phyloP scores from a whole-genome alignment of 306 rosid species.

The Begonia fuchsioides region DNA sequence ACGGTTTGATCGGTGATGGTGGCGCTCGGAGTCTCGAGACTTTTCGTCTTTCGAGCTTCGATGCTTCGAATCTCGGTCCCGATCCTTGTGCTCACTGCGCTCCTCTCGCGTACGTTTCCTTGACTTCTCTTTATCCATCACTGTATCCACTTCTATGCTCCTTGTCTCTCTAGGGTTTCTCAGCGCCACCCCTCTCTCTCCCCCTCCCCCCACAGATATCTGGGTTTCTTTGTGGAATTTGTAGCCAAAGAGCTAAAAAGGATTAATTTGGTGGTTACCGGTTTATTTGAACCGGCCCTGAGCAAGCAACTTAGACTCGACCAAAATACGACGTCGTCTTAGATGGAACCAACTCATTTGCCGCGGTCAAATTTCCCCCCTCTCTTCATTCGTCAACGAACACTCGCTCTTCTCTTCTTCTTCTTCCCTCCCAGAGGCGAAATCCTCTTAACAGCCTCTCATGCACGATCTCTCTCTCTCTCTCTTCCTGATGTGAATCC shows the following conservation, averaged over 20 bases:
- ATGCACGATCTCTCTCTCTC: conserved; percentile 1
- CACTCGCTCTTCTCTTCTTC: too few relatives aligned
- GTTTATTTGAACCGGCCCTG: too few relatives aligned
- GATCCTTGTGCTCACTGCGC: conserved; percentile 19
- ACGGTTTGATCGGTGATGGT: conserved; percentile 37
- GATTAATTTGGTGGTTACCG: too few relatives aligned
- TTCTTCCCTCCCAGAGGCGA: too few relatives aligned
- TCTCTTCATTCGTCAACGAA: too few relatives aligned
- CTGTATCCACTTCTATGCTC: conserved; percentile 45
- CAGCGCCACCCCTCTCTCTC: neutral
- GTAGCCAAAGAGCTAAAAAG: too few relatives aligned
- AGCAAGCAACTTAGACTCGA: too few relatives aligned
- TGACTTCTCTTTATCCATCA: conserved; percentile 39
- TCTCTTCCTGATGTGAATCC: conserved; percentile 1
- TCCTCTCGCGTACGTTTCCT: conserved; percentile 41
- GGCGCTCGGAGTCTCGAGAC: conserved; percentile 36
- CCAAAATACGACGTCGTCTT: too few relatives aligned
- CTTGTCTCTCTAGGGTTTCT: neutral
- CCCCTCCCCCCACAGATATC: neutral
- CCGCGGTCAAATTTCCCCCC: too few relatives aligned
- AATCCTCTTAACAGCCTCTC: neutral
- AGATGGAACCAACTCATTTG: too few relatives aligned
- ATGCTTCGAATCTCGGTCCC: conserved; percentile 22
- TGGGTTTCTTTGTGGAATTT: too few relatives aligned
- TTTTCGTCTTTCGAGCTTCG: conserved; percentile 16